Evolutionary conservation across 1,284 basidiomycete species (phyloP), one percentile per base, ranked within the genome.

Genomic region (Ceratobasidium sp.): DNA sequence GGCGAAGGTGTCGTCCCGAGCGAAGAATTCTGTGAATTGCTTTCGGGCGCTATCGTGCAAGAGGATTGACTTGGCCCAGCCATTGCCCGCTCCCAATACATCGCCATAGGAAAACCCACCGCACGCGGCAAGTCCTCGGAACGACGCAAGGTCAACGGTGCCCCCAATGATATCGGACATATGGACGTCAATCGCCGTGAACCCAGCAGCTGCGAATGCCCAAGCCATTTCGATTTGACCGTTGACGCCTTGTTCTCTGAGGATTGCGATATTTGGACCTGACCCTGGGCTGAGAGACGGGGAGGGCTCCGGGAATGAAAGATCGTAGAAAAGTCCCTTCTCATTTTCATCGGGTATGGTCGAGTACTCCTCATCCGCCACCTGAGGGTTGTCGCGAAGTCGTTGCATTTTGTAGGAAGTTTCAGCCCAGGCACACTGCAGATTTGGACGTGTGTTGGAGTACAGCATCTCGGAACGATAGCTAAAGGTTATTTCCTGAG

Each of bases 101-200:
- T 99, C 97, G 73, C 97, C 98, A 83, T 98, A 99, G 14, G 97
- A 98, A 89, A 99, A 99, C 6, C 97, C 97, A 78, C 97, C 97
- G 82, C 97, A 99, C 0, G 97, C 97, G 1, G 95, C 97, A 74
- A 99, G 84, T 77, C 98, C 98, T 50, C 90, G 89, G 88, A 99
- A 99, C 65, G 86, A 85, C 6, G 84, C 79, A 27, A 99, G 88
- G 57, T 87, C 88, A 65, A 92, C 86, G 16, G 83, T 83, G 65
- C 95, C 95, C 48, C 87, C 87, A 81, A 99, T 91, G 83, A 99
- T 91, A 84, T 99, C 97, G 23, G 96, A 95, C 97, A 99, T 99
- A 87, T 99, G 97, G 3, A 99, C 95, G 83, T 99, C 98, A 78
- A 99, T 87, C 4, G 96, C 93, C 79, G 95, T 92, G 84, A 99